Evolutionary conservation across 1,284 basidiomycete genomes (phyloP).

Genomic region (Austroboletus olivaceoglutinosus): DNA sequence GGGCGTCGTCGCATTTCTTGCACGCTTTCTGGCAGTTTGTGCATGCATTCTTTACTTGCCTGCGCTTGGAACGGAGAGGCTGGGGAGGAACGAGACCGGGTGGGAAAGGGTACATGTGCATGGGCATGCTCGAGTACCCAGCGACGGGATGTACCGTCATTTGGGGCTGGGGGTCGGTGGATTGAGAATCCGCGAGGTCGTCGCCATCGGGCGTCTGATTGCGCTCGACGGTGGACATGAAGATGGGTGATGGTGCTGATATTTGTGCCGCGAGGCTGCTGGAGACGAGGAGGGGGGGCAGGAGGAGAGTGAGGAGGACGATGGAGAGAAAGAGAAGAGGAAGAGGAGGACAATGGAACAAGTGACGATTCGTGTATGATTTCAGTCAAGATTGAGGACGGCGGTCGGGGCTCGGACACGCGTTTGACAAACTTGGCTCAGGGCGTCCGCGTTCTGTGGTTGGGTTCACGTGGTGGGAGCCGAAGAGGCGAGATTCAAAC

Average conservation of each 20-base stretch:
- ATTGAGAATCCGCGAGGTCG: constrained; percentile 34
- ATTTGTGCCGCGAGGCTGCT: constrained; percentile 5
- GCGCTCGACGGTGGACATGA: constrained; percentile 34
- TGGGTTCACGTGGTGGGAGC: constrained; percentile 36
- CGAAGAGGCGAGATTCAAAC: constrained; percentile 28
- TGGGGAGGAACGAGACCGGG: constrained; percentile 45
- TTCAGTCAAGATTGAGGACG: constrained; percentile 33
- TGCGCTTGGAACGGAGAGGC: constrained; percentile 67
- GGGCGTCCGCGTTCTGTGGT: constrained; percentile 30
- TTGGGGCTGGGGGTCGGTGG: constrained; percentile 46
- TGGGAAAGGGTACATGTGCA: constrained; percentile 68
- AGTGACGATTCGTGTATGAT: constrained; percentile 31
- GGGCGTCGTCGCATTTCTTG: constrained; percentile 87
- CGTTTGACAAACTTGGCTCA: constrained; percentile 38
- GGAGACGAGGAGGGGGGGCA: not conserved
- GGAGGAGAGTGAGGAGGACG: constrained; percentile 4
- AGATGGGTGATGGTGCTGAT: constrained; percentile 13
- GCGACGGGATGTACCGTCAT: constrained; percentile 51
- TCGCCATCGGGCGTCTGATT: constrained; percentile 39
- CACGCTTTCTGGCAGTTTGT: constrained; percentile 87
- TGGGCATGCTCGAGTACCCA: constrained; percentile 51
- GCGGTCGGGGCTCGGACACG: constrained; percentile 34
- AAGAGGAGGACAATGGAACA: constrained; percentile 19
- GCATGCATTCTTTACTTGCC: constrained; percentile 89
- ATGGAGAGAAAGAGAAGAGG: constrained; percentile 5